A percentile compares a stretch with the other conserved stretches of the same genome.
These are phyloP conservation scores for Stachybotrys chartarum DNA, from an alignment of 2,329 filamentous ascomycete species.

Conservation along the genomic window DNA sequence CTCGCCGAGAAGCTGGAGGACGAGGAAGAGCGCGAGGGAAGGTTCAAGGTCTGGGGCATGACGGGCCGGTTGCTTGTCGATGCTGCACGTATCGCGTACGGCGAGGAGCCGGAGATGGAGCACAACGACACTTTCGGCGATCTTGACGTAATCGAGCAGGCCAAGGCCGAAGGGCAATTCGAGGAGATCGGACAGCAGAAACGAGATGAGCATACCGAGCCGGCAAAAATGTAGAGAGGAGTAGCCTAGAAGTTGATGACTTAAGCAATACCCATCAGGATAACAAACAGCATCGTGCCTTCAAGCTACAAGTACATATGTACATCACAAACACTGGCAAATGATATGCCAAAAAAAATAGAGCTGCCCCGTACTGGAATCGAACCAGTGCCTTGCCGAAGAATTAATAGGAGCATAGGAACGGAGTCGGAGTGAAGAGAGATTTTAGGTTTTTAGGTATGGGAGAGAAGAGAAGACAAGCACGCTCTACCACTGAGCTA, in stretches of 20 bases:
- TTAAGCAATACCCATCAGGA: background rate
- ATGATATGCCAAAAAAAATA: too few species aligned
- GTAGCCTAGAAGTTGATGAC: background rate
- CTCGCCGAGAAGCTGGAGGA: slow-evolving; percentile 37
- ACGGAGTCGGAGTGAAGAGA: too few species aligned
- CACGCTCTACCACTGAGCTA: too few species aligned
- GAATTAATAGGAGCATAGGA: too few species aligned
- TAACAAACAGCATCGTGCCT: background rate
- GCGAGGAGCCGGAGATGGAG: slow-evolving; percentile 77
- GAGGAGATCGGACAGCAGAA: slow-evolving; percentile 29
- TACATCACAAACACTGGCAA: too few species aligned
- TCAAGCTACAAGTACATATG: too few species aligned
- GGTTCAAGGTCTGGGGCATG: slow-evolving; percentile 92
- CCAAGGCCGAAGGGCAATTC: slow-evolving; percentile 38
- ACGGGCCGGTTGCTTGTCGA: slow-evolving; percentile 87
- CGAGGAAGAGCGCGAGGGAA: slow-evolving; percentile 36
- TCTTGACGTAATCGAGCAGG: slow-evolving; percentile 38
- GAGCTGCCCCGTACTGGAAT: too few species aligned
- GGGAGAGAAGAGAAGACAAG: too few species aligned
- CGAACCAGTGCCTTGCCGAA: too few species aligned
- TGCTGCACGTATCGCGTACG: slow-evolving; percentile 77
- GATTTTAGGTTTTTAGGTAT: too few species aligned
- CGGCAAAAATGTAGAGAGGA: slow-evolving; percentile 23
- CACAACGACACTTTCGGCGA: slow-evolving; percentile 49
- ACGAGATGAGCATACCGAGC: slow-evolving; percentile 18